phyloP scores from a whole-genome alignment of 768 basidiomycete species.

The Hericium alpestre region DNA sequence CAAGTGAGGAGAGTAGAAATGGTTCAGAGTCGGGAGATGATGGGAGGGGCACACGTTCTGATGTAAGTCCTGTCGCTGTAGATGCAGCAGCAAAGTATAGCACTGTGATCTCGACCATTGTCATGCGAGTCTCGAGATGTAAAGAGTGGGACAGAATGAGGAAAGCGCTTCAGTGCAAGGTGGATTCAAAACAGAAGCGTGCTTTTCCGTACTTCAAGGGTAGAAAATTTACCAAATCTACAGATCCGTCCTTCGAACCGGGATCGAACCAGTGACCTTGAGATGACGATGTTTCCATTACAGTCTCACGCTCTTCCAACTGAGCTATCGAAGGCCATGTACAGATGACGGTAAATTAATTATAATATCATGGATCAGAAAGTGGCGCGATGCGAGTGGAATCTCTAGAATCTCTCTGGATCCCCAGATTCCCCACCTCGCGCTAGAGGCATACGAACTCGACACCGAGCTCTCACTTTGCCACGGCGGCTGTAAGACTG shows the following conservation, averaged over 20 bases:
- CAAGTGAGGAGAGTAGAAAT: constrained; percentile 42
- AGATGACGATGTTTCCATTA: constrained; percentile 17
- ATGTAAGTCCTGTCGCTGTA: constrained; percentile 50
- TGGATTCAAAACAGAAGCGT: too few relatives aligned
- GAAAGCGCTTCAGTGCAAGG: too few relatives aligned
- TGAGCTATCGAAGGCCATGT: constrained; percentile 21
- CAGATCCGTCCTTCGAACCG: constrained; percentile 19
- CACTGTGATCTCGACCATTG: constrained; percentile 25
- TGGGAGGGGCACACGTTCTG: constrained; percentile 43
- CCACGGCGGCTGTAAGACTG: neutral
- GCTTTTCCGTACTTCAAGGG: neutral
- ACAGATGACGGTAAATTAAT: neutral
- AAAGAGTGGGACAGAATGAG: too few relatives aligned
- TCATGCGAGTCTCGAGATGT: neutral
- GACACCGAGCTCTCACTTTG: neutral
- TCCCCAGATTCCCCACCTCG: too few relatives aligned
- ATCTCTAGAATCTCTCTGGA: too few relatives aligned
- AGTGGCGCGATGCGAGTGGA: too few relatives aligned
- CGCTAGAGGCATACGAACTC: too few relatives aligned
- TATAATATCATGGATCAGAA: neutral
- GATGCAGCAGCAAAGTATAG: constrained; percentile 58
- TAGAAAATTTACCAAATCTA: neutral
- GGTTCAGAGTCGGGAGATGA: constrained; percentile 10
- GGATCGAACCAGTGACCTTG: constrained; percentile 24
- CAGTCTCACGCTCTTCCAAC: constrained; percentile 26